Evolutionary conservation across 495 filamentous ascomycete genomes (phyloP).

Genomic region (Hypoxylon intermedium): DNA sequence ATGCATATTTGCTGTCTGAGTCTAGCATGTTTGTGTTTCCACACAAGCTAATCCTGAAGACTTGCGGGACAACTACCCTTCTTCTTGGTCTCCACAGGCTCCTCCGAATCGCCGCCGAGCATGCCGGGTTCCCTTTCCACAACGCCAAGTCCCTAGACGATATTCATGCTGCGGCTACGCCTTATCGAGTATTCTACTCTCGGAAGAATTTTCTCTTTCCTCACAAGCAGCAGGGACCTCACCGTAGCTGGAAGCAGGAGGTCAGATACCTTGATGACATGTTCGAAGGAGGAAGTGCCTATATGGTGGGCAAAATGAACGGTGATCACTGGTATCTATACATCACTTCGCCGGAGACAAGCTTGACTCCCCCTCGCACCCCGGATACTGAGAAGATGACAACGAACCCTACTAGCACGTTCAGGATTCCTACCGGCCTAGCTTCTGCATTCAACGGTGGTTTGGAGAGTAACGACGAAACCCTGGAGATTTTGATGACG

Average conservation of each 20-base stretch:
- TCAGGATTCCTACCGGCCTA: constrained; percentile 69
- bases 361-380: constrained; percentile 84
- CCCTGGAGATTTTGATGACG: constrained; percentile 97
- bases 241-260: constrained; percentile 97
- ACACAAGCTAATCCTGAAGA: constrained; percentile 98
- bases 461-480: constrained; percentile 74
- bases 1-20: constrained; percentile 97
- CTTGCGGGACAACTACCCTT: constrained; percentile 96
- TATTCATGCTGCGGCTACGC: constrained; percentile 74
- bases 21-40: constrained; percentile 99
- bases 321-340: constrained; percentile 99
- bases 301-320: constrained; percentile 99
- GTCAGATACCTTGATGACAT: constrained; percentile 88
- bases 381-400: constrained; percentile 58
- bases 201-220: constrained; percentile 98
- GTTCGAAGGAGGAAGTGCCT: constrained; percentile 92
- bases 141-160: constrained; percentile 59
- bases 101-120: constrained; percentile 84
- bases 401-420: constrained; percentile 42
- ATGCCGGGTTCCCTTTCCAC: constrained; percentile 81
- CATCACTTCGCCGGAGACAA: constrained; percentile 82
- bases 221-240: constrained; percentile 90
- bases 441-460: constrained; percentile 61
- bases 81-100: constrained; percentile 87
- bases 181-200: constrained; percentile 97